Percentiles rank a stretch among this genome's conserved stretches.
phyloP scores from a whole-genome alignment of 345 rosid genomes.

The Rhodamnia argentea region DNA sequence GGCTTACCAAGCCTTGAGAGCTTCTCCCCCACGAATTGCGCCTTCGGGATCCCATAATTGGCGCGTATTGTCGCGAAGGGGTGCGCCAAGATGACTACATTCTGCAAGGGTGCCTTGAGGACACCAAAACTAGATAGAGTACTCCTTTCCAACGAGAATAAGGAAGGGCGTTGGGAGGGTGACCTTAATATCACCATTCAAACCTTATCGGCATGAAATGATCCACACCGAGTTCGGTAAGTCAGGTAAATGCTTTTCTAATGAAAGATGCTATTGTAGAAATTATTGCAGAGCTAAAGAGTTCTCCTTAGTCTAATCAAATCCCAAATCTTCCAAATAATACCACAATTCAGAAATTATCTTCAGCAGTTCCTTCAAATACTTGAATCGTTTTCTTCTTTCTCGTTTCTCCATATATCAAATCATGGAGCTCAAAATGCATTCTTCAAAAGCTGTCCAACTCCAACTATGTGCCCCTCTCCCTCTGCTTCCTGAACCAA shows the following conservation, averaged over 20 bases:
- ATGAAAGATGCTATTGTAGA: not conserved
- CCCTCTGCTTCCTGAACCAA: not conserved
- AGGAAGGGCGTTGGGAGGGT: too few species aligned
- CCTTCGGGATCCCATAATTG: not conserved
- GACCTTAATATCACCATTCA: too few species aligned
- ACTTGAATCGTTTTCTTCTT: not conserved
- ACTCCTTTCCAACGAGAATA: too few species aligned
- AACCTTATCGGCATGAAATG: too few species aligned
- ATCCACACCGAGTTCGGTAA: not conserved
- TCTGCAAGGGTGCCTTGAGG: not conserved
- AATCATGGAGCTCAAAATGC: not conserved
- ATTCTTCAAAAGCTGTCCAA: not conserved
- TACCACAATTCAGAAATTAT: not conserved
- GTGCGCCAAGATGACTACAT: too few species aligned
- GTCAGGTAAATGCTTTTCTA: not conserved
- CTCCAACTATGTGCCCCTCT: accelerated
- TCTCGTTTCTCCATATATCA: not conserved
- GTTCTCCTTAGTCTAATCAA: too few species aligned
- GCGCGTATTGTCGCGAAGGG: accelerated
- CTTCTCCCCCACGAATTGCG: accelerated
- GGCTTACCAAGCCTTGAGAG: not conserved
- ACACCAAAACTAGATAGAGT: too few species aligned
- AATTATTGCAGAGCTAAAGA: not conserved
- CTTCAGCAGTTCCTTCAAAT: not conserved
- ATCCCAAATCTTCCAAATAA: not conserved